Evolutionary conservation across 108 stramenopile genomes (phyloP).

Genomic region (Nannochloropsis salina): DNA sequence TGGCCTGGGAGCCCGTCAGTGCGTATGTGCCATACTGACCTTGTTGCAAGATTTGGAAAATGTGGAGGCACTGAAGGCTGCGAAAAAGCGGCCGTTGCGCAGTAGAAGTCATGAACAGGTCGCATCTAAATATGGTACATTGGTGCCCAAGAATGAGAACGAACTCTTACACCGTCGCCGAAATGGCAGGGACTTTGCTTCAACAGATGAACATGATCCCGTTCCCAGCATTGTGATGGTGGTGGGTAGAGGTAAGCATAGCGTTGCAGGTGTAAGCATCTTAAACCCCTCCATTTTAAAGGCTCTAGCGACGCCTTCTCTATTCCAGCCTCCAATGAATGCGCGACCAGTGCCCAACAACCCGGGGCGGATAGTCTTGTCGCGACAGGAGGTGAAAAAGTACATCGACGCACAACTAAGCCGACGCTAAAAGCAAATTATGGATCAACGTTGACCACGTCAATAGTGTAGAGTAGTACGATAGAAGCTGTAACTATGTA

Average conservation of each 20-base stretch:
- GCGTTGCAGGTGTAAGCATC: not conserved
- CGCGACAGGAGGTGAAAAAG: not conserved
- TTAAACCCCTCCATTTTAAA: not conserved
- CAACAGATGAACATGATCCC: not conserved
- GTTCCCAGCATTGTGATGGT: not conserved
- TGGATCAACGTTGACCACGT: not conserved
- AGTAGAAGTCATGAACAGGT: not conserved
- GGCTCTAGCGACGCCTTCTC: not conserved
- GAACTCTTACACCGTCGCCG: not conserved
- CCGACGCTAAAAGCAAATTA: not conserved
- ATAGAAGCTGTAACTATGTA: not conserved
- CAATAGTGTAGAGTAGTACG: not conserved
- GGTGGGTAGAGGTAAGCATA: not conserved
- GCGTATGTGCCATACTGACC: not conserved
- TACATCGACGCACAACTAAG: not conserved
- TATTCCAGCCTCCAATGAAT: not conserved
- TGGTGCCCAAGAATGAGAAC: not conserved
- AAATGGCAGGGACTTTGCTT: not conserved
- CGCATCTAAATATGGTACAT: not conserved
- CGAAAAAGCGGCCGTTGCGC: too few relatives aligned
- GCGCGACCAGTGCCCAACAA: not conserved
- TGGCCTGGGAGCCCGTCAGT: not conserved
- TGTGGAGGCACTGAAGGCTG: not conserved
- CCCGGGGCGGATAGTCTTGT: not conserved
- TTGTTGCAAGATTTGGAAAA: slow-evolving; percentile 14